Conservation (phyloP, 2,329 filamentous ascomycete species). For the Colletotrichum gigasporum region DNA sequence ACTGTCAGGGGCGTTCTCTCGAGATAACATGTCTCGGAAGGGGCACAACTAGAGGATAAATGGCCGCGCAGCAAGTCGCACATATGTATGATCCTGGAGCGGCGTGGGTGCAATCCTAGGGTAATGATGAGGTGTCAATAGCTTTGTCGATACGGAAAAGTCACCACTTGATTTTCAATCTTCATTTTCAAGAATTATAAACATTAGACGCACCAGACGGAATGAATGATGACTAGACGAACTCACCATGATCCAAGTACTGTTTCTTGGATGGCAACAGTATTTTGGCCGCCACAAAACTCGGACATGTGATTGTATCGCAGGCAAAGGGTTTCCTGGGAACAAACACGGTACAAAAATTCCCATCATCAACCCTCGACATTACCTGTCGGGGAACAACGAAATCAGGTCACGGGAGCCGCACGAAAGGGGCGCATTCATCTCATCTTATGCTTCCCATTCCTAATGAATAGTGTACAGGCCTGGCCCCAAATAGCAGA, state of each 20-base stretch:
- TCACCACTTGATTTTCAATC: background rate
- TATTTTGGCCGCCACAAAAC: too few relatives aligned
- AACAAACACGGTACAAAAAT: too few relatives aligned
- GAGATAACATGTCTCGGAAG: constrained; percentile 44
- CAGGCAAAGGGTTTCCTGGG: too few relatives aligned
- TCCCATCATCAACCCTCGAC: too few relatives aligned
- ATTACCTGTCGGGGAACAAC: too few relatives aligned
- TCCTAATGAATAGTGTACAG: constrained; percentile 28
- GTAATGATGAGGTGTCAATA: constrained; percentile 1
- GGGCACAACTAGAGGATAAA: background rate
- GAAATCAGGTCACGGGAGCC: too few relatives aligned
- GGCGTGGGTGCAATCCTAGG: background rate
- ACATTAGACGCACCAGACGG: background rate
- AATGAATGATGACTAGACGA: too few relatives aligned
- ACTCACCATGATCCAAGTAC: too few relatives aligned
- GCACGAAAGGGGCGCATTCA: background rate
- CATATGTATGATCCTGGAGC: too few relatives aligned
- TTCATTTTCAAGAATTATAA: background rate
- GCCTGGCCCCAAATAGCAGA: background rate
- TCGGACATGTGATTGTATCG: too few relatives aligned
- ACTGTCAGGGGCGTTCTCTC: constrained; percentile 58
- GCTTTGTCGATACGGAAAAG: background rate
- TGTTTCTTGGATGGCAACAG: too few relatives aligned
- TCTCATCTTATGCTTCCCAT: constrained; percentile 8
- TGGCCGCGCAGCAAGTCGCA: too few relatives aligned